Evolutionary conservation across 768 basidiomycete species (phyloP).

Genomic region (Guyanaporus albipodus): DNA sequence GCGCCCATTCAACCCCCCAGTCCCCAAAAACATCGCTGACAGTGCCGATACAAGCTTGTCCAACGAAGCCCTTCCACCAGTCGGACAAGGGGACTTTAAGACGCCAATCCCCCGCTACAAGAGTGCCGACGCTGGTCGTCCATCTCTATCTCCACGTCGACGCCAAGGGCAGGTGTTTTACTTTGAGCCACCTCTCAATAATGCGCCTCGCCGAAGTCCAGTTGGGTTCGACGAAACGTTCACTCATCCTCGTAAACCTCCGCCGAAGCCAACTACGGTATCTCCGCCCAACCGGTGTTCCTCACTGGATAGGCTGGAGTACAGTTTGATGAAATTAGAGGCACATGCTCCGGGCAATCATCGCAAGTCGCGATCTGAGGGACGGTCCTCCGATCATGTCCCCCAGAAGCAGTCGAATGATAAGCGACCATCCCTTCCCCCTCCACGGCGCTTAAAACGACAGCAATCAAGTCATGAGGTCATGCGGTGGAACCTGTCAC

Average conservation of each 20-base stretch:
- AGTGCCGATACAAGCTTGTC: not conserved
- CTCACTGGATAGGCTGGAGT: conserved; percentile 32
- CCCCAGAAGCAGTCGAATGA: not conserved
- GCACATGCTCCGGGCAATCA: conserved; percentile 26
- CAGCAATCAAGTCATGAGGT: conserved; percentile 9
- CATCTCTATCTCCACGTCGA: conserved; percentile 7
- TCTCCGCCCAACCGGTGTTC: conserved; percentile 21
- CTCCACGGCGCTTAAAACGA: conserved; percentile 13
- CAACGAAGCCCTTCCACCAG: not conserved
- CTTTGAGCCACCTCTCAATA: conserved; percentile 3
- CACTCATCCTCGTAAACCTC: conserved; percentile 16
- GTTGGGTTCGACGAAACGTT: conserved; percentile 12
- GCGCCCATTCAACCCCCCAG: too few relatives aligned
- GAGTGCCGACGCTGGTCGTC: conserved; percentile 1
- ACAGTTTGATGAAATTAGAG: conserved; percentile 33
- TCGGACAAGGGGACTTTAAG: not conserved
- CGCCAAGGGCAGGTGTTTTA: conserved; percentile 29
- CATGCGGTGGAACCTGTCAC: not conserved
- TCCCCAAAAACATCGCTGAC: not conserved
- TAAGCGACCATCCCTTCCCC: conserved; percentile 22
- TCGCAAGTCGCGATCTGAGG: conserved; percentile 20
- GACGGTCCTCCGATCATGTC: conserved; percentile 1
- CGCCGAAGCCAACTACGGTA: conserved; percentile 17
- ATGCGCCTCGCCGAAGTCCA: not conserved
- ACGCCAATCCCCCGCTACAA: conserved; percentile 11